Base-by-base conservation (phyloP, 495 filamentous ascomycete species). In the Penicillium riverlandense region DNA sequence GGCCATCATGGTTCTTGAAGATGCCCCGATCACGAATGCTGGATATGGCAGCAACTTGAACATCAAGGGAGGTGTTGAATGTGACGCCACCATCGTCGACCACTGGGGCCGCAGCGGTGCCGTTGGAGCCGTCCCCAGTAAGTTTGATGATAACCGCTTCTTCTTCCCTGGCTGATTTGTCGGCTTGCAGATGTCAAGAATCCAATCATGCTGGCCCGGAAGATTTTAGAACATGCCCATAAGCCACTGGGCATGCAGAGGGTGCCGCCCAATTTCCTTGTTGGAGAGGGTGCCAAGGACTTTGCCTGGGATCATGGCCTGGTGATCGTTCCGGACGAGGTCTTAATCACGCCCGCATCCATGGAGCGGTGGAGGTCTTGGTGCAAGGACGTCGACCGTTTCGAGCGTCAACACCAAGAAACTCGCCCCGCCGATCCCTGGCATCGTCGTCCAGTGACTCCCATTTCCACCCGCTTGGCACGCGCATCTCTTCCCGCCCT, bases 11-110 rank as follows among this genome's bases (percentile, higher is more conserved):
- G 72, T 84, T 12, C 76, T 98, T 32, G 92, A 98, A 61, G 86
- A 98, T 56, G 80, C 83, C 37, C 88, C 95, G 51, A 95, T 98
- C 54, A 97, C 94, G 15, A 98, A 98, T 63, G 84, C 90, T 11
- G 92, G 94, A 11, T 96, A 84, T 53, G 94, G 94, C 29, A 97
- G 94, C 67, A 98, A 98, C 55, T 66, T 96, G n/a, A 79, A 83
- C 37, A 82, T 90, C 40, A 84, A 96, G 50, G 92, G 92, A 3
- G 77, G 80, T 11, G 92, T 96, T 16, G 94, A 98, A 58, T 89
- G 90, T 54, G 92, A 98, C 66, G 94, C 92, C 30, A 86, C 86
- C 0, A 79, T 98, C 32, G 83, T 97, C 32, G 90, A 98, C 55
- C 87, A 96, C 55, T 70, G 80, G 37, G 92, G 92, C 9, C 80